Conservation (phyloP, 2,329 filamentous ascomycete species). For the Aspergillus spinulosporus region DNA sequence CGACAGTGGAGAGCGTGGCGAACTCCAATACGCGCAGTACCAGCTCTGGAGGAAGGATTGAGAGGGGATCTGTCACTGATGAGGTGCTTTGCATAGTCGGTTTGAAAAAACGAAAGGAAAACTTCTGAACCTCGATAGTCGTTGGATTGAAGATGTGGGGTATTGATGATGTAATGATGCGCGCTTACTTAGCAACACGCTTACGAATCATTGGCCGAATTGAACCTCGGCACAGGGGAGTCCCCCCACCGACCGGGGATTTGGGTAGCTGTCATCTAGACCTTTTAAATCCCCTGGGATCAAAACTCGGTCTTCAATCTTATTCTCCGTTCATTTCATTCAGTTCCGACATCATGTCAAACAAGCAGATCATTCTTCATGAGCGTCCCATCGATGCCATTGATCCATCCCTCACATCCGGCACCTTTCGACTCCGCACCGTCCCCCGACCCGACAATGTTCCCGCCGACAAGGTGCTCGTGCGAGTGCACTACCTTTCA, state of each 20-base stretch:
- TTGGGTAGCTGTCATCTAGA: background rate
- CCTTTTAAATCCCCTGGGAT: background rate
- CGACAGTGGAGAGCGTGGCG: slow-evolving; percentile 35
- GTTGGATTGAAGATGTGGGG: background rate
- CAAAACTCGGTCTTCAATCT: background rate
- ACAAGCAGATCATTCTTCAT: slow-evolving; percentile 41
- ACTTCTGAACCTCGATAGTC: background rate
- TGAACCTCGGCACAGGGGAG: background rate
- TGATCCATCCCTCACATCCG: slow-evolving; percentile 35
- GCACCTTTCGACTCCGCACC: slow-evolving; percentile 38
- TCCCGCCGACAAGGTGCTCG: slow-evolving; percentile 60
- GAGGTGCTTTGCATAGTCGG: slow-evolving; percentile 1
- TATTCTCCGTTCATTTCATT: background rate
- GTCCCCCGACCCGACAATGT: slow-evolving; percentile 29
- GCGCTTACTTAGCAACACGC: background rate
- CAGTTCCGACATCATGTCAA: slow-evolving; percentile 15
- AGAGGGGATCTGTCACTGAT: slow-evolving; percentile 29
- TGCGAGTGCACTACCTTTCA: slow-evolving; percentile 62
- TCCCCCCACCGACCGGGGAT: background rate
- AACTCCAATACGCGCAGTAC: slow-evolving; percentile 45
- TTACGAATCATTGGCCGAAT: background rate
- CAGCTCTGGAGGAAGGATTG: slow-evolving; percentile 41
- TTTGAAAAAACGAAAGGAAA: background rate
- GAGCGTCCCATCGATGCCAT: slow-evolving; percentile 37
- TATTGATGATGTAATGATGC: background rate